These are phyloP conservation scores for Cyclanthera cordifolia DNA, from an alignment of 306 rosid species.

Conservation along the genomic window DNA sequence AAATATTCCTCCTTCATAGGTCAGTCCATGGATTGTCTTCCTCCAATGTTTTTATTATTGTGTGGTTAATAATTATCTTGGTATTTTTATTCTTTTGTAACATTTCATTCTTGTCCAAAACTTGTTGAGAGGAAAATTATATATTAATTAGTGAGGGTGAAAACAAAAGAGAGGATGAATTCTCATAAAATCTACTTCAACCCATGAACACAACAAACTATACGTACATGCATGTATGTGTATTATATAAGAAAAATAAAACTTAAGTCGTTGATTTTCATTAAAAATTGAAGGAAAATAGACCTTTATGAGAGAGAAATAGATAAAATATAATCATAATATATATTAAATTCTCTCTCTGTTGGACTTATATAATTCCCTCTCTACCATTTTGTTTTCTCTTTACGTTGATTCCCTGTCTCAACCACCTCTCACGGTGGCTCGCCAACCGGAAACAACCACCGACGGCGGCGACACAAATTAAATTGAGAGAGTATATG, in stretches of 20 bases:
- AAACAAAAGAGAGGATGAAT: not conserved
- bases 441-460: not conserved
- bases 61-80: too few relatives aligned
- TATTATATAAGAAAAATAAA: conserved; percentile 1
- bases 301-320: conserved; percentile 21
- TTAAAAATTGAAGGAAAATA: too few relatives aligned
- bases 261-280: not conserved
- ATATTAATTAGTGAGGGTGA: too few relatives aligned
- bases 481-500: not conserved
- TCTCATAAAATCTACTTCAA: not conserved
- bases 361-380: conserved; percentile 29
- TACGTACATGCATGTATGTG: too few relatives aligned
- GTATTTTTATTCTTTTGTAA: too few relatives aligned
- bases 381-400: conserved; percentile 10
- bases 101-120: too few relatives aligned
- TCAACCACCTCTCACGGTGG: conserved; percentile 3
- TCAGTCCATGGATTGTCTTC: too few relatives aligned
- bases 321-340: not conserved
- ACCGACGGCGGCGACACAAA: not conserved
- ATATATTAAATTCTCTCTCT: conserved; percentile 34
- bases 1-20: too few relatives aligned
- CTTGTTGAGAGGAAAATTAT: too few relatives aligned
- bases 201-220: not conserved
- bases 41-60: too few relatives aligned
- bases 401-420: not conserved